Evolutionary conservation across 345 rosid species (phyloP).

Genomic region (Eucalyptus guilfoylei): DNA sequence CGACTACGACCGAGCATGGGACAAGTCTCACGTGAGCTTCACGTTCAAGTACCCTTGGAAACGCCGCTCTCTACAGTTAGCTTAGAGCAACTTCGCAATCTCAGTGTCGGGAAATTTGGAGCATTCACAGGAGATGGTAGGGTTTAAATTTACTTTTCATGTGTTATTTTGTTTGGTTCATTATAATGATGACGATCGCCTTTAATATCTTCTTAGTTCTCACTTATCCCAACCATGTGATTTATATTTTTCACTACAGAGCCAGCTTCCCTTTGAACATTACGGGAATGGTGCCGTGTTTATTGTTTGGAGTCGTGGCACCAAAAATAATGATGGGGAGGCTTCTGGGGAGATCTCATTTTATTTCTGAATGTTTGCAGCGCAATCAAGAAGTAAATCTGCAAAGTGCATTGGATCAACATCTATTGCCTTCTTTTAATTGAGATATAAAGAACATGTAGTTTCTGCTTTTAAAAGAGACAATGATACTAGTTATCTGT

Average conservation of each 20-base stretch:
- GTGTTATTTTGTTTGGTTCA: background rate
- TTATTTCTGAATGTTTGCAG: background rate
- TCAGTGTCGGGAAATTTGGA: background rate
- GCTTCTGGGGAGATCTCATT: background rate
- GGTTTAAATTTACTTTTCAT: background rate
- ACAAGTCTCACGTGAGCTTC: background rate
- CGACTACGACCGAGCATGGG: background rate
- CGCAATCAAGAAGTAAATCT: background rate
- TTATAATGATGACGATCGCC: background rate
- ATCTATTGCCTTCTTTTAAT: background rate
- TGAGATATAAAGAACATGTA: background rate
- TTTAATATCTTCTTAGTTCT: background rate
- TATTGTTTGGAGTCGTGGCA: background rate
- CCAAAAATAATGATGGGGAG: background rate
- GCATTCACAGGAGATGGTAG: background rate
- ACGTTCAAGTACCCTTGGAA: background rate
- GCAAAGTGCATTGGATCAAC: background rate
- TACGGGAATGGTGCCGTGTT: background rate
- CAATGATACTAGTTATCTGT: background rate
- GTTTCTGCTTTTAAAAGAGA: background rate
- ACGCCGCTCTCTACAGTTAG: background rate
- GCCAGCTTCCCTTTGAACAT: background rate
- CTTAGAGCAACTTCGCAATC: background rate
- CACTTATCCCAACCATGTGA: background rate
- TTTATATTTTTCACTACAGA: background rate